Percentiles rank a stretch among this genome's conserved stretches.
Conservation (phyloP, 1,284 basidiomycete species). For the Malassezia dermatis region DNA sequence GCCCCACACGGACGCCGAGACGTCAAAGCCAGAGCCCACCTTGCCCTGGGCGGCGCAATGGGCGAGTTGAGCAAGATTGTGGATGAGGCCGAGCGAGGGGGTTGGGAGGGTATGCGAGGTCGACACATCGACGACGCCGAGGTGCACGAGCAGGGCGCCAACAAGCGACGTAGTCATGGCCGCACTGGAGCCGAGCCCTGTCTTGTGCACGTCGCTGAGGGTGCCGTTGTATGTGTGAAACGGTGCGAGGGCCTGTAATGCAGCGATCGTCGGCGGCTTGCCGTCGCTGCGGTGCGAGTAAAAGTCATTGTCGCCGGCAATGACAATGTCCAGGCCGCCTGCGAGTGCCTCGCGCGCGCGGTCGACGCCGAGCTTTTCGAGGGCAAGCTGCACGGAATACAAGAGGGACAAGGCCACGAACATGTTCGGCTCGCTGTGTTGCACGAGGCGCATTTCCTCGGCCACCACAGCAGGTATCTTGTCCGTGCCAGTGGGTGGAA, state of each 20-base stretch:
- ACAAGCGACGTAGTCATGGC: constrained; percentile 92
- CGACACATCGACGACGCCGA: constrained; percentile 51
- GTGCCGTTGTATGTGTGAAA: constrained; percentile 54
- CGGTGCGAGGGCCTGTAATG: constrained; percentile 55
- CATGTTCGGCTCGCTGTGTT: constrained; percentile 58
- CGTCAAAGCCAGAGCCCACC: constrained; percentile 93
- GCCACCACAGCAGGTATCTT: not conserved
- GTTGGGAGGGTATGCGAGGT: constrained; percentile 15
- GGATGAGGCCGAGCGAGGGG: constrained; percentile 52
- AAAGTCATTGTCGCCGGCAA: constrained; percentile 91
- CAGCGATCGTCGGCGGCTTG: constrained; percentile 23
- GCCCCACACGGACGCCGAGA: constrained; percentile 84
- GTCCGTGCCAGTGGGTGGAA: not conserved
- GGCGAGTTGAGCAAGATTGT: constrained; percentile 88
- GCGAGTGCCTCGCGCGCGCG: constrained; percentile 10
- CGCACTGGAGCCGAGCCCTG: constrained; percentile 90
- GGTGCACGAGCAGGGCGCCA: constrained; percentile 69
- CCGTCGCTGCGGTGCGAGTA: constrained; percentile 77
- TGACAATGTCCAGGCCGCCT: constrained; percentile 60
- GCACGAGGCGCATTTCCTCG: not conserved
- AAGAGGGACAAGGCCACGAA: constrained; percentile 81
- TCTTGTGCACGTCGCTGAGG: constrained; percentile 81
- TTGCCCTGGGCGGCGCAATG: constrained; percentile 97
- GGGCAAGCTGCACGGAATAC: constrained; percentile 59
- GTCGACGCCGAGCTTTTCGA: constrained; percentile 48